phyloP scores from a whole-genome alignment of 441 rosid species.

The Bocquillonia castaneifolia region DNA sequence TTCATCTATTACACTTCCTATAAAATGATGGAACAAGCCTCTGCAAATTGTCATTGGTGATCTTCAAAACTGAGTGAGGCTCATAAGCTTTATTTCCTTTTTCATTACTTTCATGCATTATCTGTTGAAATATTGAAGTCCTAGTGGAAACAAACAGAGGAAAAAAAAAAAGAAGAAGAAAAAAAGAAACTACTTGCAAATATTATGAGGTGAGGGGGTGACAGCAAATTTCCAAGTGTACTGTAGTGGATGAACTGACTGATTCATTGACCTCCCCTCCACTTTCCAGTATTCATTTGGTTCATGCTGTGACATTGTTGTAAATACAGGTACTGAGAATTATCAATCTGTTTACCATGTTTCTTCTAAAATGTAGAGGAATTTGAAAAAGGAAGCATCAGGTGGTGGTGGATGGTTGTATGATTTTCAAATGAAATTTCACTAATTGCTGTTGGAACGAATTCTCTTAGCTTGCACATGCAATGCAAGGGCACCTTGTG shows the following conservation, averaged over 20 bases:
- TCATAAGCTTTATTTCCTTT: not conserved
- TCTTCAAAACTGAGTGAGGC: not conserved
- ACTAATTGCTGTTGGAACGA: too few species aligned
- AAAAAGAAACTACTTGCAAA: not conserved
- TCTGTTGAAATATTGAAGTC: not conserved
- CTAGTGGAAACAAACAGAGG: not conserved
- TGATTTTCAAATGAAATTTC: too few species aligned
- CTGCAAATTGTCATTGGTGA: constrained; percentile 4
- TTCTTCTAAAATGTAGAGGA: too few species aligned
- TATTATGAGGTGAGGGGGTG: not conserved
- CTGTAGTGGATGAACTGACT: not conserved
- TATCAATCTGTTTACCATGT: not conserved
- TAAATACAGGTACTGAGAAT: constrained; percentile 8
- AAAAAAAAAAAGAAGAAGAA: too few species aligned
- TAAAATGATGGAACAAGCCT: constrained; percentile 13
- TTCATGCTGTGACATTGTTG: constrained; percentile 10
- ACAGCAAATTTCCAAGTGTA: too few species aligned
- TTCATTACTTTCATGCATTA: constrained; percentile 1
- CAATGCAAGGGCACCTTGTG: too few species aligned
- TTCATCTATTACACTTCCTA: constrained; percentile 6
- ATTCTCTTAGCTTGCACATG: too few species aligned
- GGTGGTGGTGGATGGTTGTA: too few species aligned
- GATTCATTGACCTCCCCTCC: not conserved
- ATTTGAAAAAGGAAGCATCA: too few species aligned
- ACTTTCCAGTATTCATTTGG: constrained; percentile 11